Evolutionary conservation across 257 asterid species (phyloP), one percentile per base, ranked within the genome.

Genomic region (Solanum sparsipilum): DNA sequence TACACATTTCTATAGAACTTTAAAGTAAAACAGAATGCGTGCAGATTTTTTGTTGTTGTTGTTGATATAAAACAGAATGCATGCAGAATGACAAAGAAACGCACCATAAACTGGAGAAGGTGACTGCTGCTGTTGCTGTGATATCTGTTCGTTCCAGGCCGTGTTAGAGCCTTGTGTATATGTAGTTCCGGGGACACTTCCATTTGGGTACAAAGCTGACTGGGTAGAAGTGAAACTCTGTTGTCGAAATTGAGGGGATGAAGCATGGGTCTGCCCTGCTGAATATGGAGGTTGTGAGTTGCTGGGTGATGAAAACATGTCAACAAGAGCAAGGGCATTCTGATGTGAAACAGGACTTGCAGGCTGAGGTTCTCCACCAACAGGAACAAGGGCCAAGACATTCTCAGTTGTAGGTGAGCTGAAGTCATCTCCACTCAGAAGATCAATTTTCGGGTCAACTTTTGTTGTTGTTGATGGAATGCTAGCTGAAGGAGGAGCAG

Each of bases 381-480:
- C 94, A 23, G 99, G 98, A 87, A 96, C 99, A 88, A 96, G 93
- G 71, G 99, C 99, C 92, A 95, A 83, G 7, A 94, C 88, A 70
- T 87, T 88, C 85, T 85, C 93, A 65, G 94, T 88, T 41, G 91
- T 86, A 25, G 94, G 93, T 34, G 96, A 93, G 90, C 91, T 91
- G 91, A 96, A 95, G 92, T 95, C 96, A 79, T 97, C 99, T 90
- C 99, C 99, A 85, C 99, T 97, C 91, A 97, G 93, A 91, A 97
- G 99, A 93, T 97, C 99, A 76, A 94, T 93, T 88, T 93, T 93
- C 13, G 96, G 92, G 82, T 86, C 92, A 82, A 92, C 92, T 79
- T 90, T 93, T 34, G 90, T 58, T 46, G 95, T 58, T 72, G 93
- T 46, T 86, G 92, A 85, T 88, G 90, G 92, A 89, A 93, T 92